Evolutionary conservation across 2,329 filamentous ascomycete genomes (phyloP).

Genomic region (Aspergillus sp.): DNA sequence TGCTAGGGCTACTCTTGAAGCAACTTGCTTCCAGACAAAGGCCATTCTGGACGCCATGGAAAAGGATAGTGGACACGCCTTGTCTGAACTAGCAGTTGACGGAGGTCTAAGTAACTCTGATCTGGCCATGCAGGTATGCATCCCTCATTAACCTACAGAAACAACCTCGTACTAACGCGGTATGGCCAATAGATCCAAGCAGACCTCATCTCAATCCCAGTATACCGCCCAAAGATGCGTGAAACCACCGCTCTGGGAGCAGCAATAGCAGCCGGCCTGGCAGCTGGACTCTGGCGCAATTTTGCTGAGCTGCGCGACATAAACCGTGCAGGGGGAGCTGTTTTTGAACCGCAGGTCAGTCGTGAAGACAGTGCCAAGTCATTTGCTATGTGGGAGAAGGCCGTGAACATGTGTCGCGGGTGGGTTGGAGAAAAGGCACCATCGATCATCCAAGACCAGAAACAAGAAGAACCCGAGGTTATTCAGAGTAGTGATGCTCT

Average conservation of each 20-base stretch:
- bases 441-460: neutral
- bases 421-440: conserved; percentile 47
- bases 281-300: conserved; percentile 71
- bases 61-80: conserved; percentile 72
- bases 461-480: conserved; percentile 3
- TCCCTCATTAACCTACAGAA: conserved; percentile 16
- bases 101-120: conserved; percentile 87
- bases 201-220: conserved; percentile 74
- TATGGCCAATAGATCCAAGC: conserved; percentile 64
- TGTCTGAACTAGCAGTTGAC: conserved; percentile 78
- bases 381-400: conserved; percentile 69
- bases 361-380: conserved; percentile 54
- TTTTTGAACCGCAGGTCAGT: conserved; percentile 65
- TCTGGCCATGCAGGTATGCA: conserved; percentile 72
- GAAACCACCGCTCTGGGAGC: conserved; percentile 84
- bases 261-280: conserved; percentile 81
- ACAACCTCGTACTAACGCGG: neutral
- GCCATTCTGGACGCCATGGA: conserved; percentile 94
- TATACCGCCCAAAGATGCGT: conserved; percentile 78
- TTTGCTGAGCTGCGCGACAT: conserved; percentile 71
- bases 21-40: conserved; percentile 88
- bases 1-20: conserved; percentile 82
- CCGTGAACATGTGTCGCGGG: conserved; percentile 71
- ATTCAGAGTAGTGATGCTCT: conserved; percentile 9
- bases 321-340: conserved; percentile 65